These are phyloP conservation scores for Cladosporium colombiae DNA, from an alignment of 2,329 filamentous ascomycete genomes.

Conservation along the genomic window DNA sequence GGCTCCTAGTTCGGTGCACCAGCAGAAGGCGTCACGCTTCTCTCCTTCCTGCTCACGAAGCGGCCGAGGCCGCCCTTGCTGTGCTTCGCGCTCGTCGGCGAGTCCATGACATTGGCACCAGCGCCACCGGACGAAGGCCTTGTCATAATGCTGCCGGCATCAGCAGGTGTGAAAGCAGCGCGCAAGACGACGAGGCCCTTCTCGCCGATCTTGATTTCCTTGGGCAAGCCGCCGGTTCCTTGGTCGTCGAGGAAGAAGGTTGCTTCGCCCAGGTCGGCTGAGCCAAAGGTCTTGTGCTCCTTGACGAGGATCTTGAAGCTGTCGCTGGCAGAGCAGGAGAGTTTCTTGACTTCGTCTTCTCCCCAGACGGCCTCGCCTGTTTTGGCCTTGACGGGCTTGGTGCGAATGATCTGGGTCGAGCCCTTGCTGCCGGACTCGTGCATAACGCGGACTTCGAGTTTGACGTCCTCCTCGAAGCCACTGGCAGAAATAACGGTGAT, in stretches of 20 bases:
- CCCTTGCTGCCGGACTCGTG: slow-evolving; percentile 55
- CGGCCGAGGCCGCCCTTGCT: slow-evolving; percentile 31
- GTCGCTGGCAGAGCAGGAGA: slow-evolving; percentile 75
- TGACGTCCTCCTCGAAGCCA: slow-evolving; percentile 62
- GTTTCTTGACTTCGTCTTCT: slow-evolving; percentile 62
- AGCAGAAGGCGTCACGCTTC: slow-evolving; percentile 34
- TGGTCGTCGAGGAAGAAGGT: slow-evolving; percentile 91
- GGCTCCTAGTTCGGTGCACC: slow-evolving; percentile 15
- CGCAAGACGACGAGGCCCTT: slow-evolving; percentile 68
- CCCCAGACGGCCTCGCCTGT: slow-evolving; percentile 66
- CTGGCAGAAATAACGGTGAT: slow-evolving; percentile 78
- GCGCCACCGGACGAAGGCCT: slow-evolving; percentile 24
- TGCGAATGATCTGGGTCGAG: slow-evolving; percentile 82
- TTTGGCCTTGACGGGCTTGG: slow-evolving; percentile 79
- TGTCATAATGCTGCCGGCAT: slow-evolving; percentile 26
- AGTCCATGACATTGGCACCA: slow-evolving; percentile 1
- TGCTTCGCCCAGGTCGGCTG: slow-evolving; percentile 81
- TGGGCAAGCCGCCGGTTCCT: slow-evolving; percentile 65
- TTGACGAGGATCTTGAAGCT: slow-evolving; percentile 86
- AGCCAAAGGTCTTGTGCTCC: slow-evolving; percentile 80
- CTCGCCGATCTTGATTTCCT: slow-evolving; percentile 70
- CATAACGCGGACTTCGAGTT: slow-evolving; percentile 38
- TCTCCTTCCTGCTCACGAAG: slow-evolving; percentile 31
- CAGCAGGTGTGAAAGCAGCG: slow-evolving; percentile 33
- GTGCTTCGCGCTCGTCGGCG: slow-evolving; percentile 15